A percentile compares a stretch with the other conserved stretches of the same genome.
phyloP scores from a whole-genome alignment of 2,329 filamentous ascomycete genomes.

The Incumbomyces delicatus region DNA sequence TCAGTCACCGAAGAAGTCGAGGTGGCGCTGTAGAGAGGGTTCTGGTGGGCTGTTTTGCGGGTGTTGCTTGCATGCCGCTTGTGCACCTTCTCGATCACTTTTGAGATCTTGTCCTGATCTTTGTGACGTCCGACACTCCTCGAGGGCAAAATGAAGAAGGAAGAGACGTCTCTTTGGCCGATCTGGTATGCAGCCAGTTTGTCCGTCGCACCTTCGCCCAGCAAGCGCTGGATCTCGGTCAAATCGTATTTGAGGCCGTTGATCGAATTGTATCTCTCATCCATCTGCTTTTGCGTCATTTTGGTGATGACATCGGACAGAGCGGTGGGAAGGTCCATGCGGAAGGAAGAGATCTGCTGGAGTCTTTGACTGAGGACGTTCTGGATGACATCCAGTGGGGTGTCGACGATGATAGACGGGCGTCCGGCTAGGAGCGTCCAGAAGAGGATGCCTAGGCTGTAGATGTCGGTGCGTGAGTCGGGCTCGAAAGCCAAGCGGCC shows the following conservation, averaged over 20 bases:
- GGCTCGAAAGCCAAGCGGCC: constrained; percentile 87
- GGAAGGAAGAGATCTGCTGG: constrained; percentile 62
- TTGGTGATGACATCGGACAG: constrained; percentile 77
- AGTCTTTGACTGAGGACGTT: constrained; percentile 73
- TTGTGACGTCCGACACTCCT: constrained; percentile 69
- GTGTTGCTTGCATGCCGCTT: constrained; percentile 45
- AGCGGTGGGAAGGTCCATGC: constrained; percentile 75
- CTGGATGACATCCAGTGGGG: constrained; percentile 83
- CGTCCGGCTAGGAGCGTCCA: constrained; percentile 76
- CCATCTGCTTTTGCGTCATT: constrained; percentile 81
- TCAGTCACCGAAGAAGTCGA: constrained; percentile 46
- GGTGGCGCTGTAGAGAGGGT: constrained; percentile 39
- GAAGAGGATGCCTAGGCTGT: constrained; percentile 80
- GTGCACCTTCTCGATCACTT: constrained; percentile 66
- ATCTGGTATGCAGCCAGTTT: constrained; percentile 66
- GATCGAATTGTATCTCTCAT: constrained; percentile 80
- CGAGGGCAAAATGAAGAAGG: constrained; percentile 78
- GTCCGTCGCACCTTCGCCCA: constrained; percentile 63
- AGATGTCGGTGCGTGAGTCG: constrained; percentile 85
- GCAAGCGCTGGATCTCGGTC: constrained; percentile 59
- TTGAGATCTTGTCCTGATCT: constrained; percentile 61
- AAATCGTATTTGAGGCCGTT: constrained; percentile 79
- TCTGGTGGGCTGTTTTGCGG: constrained; percentile 27
- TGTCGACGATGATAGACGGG: constrained; percentile 68
- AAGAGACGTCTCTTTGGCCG: constrained; percentile 77